A percentile compares a stretch with the other conserved stretches of the same genome.
phyloP scores from a whole-genome alignment of 306 rosid species.

The Citrullus mucosospermus region DNA sequence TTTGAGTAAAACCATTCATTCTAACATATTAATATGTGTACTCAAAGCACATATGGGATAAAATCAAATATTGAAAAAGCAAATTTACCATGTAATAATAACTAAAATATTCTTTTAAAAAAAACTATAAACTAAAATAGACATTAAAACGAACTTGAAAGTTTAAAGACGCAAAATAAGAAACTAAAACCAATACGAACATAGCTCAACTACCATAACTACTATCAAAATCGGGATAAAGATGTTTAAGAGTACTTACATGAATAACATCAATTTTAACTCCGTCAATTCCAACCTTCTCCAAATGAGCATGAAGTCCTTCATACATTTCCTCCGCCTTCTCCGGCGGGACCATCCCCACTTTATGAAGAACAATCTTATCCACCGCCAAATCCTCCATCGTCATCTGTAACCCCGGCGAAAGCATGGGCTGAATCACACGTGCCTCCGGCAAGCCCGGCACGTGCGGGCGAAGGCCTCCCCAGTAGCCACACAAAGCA shows the following conservation, averaged over 20 bases:
- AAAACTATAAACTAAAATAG: no score
- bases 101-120: no score
- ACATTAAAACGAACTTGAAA: no score
- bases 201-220: no score
- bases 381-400: conserved; percentile 94
- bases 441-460: conserved; percentile 40
- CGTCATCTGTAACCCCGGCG: conserved; percentile 47
- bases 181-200: no score
- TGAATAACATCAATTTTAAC: conserved; percentile 93
- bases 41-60: no score
- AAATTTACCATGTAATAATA: no score
- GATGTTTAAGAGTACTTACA: conserved; percentile 21
- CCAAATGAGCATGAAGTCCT: conserved; percentile 67
- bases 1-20: no score
- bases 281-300: conserved; percentile 65
- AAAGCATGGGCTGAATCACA: conserved; percentile 34
- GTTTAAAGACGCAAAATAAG: no score
- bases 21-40: no score
- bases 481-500: conserved; percentile 93
- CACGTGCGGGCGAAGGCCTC: conserved; percentile 64
- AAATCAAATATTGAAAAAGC: no score
- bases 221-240: no score
- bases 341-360: conserved; percentile 71
- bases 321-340: conserved; percentile 52
- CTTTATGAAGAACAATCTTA: conserved; percentile 54